phyloP scores from a whole-genome alignment of 2,329 filamentous ascomycete species.

The Westerdykella ornata region DNA sequence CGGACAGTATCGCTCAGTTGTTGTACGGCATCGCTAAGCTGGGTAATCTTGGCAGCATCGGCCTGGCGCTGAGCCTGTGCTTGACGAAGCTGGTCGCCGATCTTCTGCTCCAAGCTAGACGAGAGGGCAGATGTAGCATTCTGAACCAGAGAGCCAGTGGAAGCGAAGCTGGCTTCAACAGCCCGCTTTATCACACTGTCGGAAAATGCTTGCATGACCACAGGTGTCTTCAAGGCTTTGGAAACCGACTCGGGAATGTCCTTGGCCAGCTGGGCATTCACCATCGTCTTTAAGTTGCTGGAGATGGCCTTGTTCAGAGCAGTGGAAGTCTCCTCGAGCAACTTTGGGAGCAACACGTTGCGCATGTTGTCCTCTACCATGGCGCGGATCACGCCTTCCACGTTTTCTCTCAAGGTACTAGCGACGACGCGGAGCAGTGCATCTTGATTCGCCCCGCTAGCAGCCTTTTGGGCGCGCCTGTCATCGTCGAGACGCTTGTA shows the following conservation, averaged over 20 bases:
- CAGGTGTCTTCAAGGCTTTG: slow-evolving; percentile 64
- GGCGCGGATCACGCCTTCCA: slow-evolving; percentile 67
- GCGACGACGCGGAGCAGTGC: slow-evolving; percentile 63
- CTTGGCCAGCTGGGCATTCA: slow-evolving; percentile 61
- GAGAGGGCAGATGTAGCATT: slow-evolving; percentile 62
- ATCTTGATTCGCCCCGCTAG: slow-evolving; percentile 60
- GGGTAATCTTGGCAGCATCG: slow-evolving; percentile 61
- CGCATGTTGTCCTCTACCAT: slow-evolving; percentile 73
- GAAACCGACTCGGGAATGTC: slow-evolving; percentile 66
- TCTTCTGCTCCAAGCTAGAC: slow-evolving; percentile 59
- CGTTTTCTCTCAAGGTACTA: slow-evolving; percentile 61
- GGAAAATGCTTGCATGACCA: slow-evolving; percentile 64
- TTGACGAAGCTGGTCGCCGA: slow-evolving; percentile 47
- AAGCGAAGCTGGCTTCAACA: slow-evolving; percentile 58
- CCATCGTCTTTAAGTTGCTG: slow-evolving; percentile 58
- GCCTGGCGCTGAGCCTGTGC: slow-evolving; percentile 47
- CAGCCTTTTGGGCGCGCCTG: slow-evolving; percentile 56
- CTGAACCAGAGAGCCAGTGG: slow-evolving; percentile 48
- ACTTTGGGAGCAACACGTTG: slow-evolving; percentile 64
- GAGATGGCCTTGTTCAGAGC: slow-evolving; percentile 67
- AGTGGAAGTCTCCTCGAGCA: slow-evolving; percentile 61
- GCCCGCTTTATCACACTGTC: slow-evolving; percentile 66
- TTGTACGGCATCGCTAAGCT: slow-evolving; percentile 61
- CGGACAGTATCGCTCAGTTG: slow-evolving; percentile 63
- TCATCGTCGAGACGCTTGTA: slow-evolving; percentile 64